Evolutionary conservation across 1,284 basidiomycete species (phyloP).

Genomic region (Cryptococcus sp.): DNA sequence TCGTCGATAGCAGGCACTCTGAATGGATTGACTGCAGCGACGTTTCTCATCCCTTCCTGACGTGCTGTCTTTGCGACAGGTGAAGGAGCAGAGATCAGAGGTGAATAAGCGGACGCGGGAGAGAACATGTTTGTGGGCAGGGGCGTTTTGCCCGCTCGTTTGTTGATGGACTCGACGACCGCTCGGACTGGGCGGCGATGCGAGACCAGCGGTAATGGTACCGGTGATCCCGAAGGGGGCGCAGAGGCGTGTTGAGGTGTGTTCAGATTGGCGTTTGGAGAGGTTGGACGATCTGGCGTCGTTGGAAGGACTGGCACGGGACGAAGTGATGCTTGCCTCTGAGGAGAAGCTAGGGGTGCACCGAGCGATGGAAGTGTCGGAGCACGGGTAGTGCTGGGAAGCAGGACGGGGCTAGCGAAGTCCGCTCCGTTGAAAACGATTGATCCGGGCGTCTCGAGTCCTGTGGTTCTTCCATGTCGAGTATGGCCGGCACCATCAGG

Average conservation of each 20-base stretch:
- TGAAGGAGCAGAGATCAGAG: not conserved
- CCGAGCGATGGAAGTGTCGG: not conserved
- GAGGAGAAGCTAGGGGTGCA: not conserved
- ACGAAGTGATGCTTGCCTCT: not conserved
- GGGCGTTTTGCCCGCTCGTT: conserved; percentile 20
- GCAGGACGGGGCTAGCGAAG: conserved; percentile 9
- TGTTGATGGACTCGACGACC: conserved; percentile 46
- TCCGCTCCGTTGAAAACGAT: conserved; percentile 29
- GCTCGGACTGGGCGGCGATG: conserved; percentile 40
- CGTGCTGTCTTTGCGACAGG: not conserved
- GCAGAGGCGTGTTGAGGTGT: conserved; percentile 5
- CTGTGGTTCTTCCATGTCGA: conserved; percentile 8
- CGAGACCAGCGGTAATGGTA: conserved; percentile 21
- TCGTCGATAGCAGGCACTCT: no score
- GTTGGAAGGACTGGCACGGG: not conserved
- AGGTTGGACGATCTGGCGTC: not conserved
- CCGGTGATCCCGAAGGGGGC: conserved; percentile 19
- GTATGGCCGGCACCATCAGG: conserved; percentile 15
- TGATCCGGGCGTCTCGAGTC: conserved; percentile 12
- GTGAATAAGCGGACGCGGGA: conserved; percentile 28
- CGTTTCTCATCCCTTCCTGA: no score
- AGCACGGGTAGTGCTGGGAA: not conserved
- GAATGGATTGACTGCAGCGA: no score
- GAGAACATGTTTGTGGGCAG: conserved; percentile 22
- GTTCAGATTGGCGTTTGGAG: conserved; percentile 2